phyloP scores from a whole-genome alignment of 169 alveolate genomes.

The Theileria sp. region DNA sequence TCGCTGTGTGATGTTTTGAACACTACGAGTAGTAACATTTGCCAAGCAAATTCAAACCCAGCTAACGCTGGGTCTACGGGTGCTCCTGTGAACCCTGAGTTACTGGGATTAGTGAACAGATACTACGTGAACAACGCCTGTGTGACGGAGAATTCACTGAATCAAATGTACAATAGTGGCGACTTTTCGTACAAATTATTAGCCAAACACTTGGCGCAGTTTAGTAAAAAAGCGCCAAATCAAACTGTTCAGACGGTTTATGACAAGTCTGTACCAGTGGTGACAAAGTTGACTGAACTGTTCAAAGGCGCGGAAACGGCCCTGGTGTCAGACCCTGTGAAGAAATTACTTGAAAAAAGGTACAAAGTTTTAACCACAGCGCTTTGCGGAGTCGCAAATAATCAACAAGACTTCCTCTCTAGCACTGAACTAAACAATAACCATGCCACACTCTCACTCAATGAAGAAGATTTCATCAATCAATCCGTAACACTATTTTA shows the following conservation, averaged over 20 bases:
- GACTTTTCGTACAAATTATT: conserved; percentile 15
- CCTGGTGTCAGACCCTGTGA: conserved; percentile 39
- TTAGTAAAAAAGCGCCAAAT: not conserved
- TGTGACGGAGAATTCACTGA: conserved; percentile 50
- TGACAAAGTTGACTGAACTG: conserved; percentile 23
- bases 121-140: conserved; percentile 44
- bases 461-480: conserved; percentile 34
- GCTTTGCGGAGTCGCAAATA: conserved; percentile 50
- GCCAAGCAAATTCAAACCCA: conserved; percentile 7
- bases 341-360: conserved; percentile 49
- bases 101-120: conserved; percentile 14
- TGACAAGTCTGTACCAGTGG: conserved; percentile 9
- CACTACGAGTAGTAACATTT: conserved; percentile 13
- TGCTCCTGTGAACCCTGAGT: not conserved
- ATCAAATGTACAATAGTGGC: conserved; percentile 51
- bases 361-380: conserved; percentile 28
- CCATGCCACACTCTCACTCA: conserved; percentile 10
- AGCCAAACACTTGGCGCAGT: not conserved
- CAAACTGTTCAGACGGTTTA: not conserved
- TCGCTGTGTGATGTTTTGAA: not conserved
- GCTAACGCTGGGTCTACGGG: not conserved
- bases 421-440: conserved; percentile 8
- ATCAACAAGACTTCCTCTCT: not conserved
- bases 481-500: not conserved
- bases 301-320: conserved; percentile 45